These are phyloP conservation scores for Eucalyptus caleyi DNA, from an alignment of 345 rosid species.

Conservation along the genomic window DNA sequence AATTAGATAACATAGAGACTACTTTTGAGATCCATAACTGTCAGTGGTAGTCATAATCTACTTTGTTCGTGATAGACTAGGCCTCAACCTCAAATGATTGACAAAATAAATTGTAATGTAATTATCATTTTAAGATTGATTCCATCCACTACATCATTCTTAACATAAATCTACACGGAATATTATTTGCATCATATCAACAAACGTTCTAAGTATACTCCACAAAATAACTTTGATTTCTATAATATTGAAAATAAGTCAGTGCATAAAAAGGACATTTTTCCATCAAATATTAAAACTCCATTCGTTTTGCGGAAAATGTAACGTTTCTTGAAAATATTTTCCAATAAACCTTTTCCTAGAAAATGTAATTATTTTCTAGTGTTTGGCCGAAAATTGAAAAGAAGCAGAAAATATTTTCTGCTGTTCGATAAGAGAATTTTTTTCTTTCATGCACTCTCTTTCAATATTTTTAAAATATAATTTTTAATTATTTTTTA, in stretches of 20 bases:
- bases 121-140: background rate
- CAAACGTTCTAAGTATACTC: background rate
- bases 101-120: background rate
- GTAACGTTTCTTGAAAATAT: fast-evolving
- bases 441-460: too few relatives aligned
- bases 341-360: fast-evolving
- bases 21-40: background rate
- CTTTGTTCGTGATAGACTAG: background rate
- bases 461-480: too few relatives aligned
- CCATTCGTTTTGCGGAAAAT: too few relatives aligned
- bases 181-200: background rate
- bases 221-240: background rate
- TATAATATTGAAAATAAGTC: background rate
- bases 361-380: too few relatives aligned
- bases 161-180: background rate
- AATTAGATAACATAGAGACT: background rate
- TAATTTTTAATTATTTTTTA: too few relatives aligned
- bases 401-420: too few relatives aligned
- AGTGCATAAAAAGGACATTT: background rate
- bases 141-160: fast-evolving
- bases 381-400: fast-evolving
- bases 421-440: fast-evolving
- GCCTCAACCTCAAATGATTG: background rate
- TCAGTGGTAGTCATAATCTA: background rate
- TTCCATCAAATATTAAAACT: background rate